Evolutionary conservation across 257 asterid species (phyloP), one percentile per base, ranked within the genome.

Genomic region (Cruciata laevipes): DNA sequence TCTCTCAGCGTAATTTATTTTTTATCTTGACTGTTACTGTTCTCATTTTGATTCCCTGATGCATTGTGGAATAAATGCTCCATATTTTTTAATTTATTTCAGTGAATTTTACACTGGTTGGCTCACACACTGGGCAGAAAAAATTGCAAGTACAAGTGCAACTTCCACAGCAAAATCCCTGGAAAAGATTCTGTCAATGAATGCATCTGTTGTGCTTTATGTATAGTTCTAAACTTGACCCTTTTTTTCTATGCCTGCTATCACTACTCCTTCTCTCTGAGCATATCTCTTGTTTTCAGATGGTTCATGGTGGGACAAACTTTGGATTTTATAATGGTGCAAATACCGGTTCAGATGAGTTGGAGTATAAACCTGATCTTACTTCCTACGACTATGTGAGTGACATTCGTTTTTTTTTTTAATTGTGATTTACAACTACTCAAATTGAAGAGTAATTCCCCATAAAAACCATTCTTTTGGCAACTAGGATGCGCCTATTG

Each of bases 91-190:
- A 57, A 57, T 74, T 21, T 83, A n/a, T n/a, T 67, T 73, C 78
- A 93, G 99, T 59, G 99, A 93, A 82, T 93, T 90, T 72, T 93
- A 93, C 67, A 90, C 99, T 47, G 99, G 99, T 49, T 93, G 97
- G 99, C 96, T 93, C 72, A 90, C 99, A 18, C 99, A 93, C 72
- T 90, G 97, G 99, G 94, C 94, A 70, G 99, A 93, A 78, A 83
- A 74, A 16, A 79, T 81, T 68, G 96, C 97, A 65, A 86, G 78
- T 71, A 88, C 99, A 14, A 95, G 77, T 80, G 95, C 99, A 60
- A 53, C 75, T 74, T 80, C 68, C 68, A 88, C 97, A 33, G 95
- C 97, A 72, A 40, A 70, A 52, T 77, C 75, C 82, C 79, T 93
- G 81, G 99, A 86, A 64, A 86, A 78, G 76, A 86, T 93, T 70